Conservation (phyloP, 129 eudicot genomes). For the Flaveria robusta region DNA sequence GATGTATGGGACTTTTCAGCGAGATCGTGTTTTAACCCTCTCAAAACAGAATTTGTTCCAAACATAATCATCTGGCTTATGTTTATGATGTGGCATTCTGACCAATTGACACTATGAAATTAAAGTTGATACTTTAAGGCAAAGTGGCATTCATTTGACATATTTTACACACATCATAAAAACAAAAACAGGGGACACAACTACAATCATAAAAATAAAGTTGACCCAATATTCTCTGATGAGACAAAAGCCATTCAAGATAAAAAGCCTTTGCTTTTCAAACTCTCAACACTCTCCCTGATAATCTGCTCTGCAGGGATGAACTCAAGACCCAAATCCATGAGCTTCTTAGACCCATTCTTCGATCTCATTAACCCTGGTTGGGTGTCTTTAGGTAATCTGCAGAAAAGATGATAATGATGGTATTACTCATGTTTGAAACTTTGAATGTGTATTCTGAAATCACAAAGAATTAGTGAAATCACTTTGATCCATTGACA, state of each 20-base stretch:
- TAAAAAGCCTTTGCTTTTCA: conserved; percentile 75
- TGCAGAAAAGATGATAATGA: conserved; percentile 22
- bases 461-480: not conserved
- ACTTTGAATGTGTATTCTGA: not conserved
- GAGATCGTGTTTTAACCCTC: too few relatives aligned
- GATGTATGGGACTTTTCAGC: too few relatives aligned
- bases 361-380: conserved; percentile 74
- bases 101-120: too few relatives aligned
- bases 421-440: not conserved
- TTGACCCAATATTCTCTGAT: not conserved
- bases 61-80: too few relatives aligned
- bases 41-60: too few relatives aligned
- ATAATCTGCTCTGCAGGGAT: conserved; percentile 74
- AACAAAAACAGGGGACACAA: not conserved
- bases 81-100: too few relatives aligned
- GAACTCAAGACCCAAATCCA: conserved; percentile 74
- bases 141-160: not conserved
- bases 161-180: not conserved
- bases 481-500: too few relatives aligned
- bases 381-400: conserved; percentile 84
- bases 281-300: conserved; percentile 75
- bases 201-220: not conserved
- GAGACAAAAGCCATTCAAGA: conserved; percentile 36
- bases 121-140: too few relatives aligned
- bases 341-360: conserved; percentile 68